A percentile compares a stretch with the other conserved stretches of the same genome.
phyloP scores from a whole-genome alignment of 768 basidiomycete species.

The Phaeolepiota aurea region DNA sequence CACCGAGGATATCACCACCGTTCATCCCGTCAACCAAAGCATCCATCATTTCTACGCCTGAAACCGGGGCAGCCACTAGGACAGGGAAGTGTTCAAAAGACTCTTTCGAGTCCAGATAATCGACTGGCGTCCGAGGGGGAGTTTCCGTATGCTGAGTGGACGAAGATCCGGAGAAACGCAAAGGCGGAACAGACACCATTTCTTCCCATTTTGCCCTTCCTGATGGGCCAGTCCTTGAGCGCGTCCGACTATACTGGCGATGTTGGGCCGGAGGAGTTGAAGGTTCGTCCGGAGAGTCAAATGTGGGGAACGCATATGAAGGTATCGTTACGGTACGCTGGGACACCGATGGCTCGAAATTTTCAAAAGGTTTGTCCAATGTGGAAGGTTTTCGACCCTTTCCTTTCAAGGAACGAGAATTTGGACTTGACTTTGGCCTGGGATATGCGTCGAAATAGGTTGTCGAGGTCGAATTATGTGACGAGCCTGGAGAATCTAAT shows the following conservation, averaged over 20 bases:
- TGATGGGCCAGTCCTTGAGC: conserved; percentile 56
- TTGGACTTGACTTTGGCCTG: conserved; percentile 25
- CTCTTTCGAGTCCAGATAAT: conserved; percentile 28
- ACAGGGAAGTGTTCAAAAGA: conserved; percentile 50
- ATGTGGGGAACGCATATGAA: conserved; percentile 33
- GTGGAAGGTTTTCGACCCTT: conserved; percentile 15
- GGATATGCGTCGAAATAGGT: conserved; percentile 42
- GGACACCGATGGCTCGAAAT: conserved; percentile 9
- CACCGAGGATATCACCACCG: conserved; percentile 48
- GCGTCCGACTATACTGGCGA: conserved; percentile 33
- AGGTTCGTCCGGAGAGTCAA: conserved; percentile 22
- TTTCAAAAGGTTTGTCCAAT: conserved; percentile 4
- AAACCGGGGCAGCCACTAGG: conserved; percentile 65
- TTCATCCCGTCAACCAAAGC: conserved; percentile 89
- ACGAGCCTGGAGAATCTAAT: conserved; percentile 16
- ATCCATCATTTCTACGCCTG: conserved; percentile 83
- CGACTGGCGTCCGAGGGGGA: conserved; percentile 62
- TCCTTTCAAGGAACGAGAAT: conserved; percentile 23
- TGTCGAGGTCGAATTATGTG: conserved; percentile 14
- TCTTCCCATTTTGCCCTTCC: conserved; percentile 35
- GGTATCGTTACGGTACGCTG: conserved; percentile 15
- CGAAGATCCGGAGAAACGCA: conserved; percentile 57
- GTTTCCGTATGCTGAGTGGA: conserved; percentile 66
- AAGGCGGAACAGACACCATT: conserved; percentile 33
- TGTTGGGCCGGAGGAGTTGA: conserved; percentile 12